Conservation (phyloP, 305 asterid genomes). For the Fraxinus baroniana region DNA sequence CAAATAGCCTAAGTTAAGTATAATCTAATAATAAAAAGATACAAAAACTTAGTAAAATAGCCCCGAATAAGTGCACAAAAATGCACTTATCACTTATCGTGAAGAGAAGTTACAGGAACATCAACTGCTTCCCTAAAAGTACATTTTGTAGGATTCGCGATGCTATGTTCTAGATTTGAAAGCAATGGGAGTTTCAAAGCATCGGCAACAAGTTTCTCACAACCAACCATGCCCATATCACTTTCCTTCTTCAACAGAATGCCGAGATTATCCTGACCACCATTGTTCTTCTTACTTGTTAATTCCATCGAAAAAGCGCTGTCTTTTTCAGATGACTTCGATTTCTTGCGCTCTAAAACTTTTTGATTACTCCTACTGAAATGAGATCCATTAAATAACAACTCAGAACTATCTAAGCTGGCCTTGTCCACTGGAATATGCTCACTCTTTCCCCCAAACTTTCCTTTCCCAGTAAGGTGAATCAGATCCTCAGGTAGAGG, state of each 20-base stretch:
- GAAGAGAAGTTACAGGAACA: slow-evolving; percentile 28
- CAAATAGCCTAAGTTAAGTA: no score
- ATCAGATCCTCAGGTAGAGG: slow-evolving; percentile 73
- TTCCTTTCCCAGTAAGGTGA: slow-evolving; percentile 42
- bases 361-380: slow-evolving; percentile 43
- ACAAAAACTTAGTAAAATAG: no score
- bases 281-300: slow-evolving; percentile 28
- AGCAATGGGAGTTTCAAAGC: slow-evolving; percentile 78
- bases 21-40: no score
- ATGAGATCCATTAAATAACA: slow-evolving; percentile 49
- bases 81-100: slow-evolving; percentile 17
- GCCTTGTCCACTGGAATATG: slow-evolving; percentile 35
- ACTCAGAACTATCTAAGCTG: slow-evolving; percentile 31
- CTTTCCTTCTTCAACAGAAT: slow-evolving; percentile 43
- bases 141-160: neutral
- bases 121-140: slow-evolving; percentile 13
- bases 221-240: slow-evolving; percentile 41
- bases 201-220: slow-evolving; percentile 77
- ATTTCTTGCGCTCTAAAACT: slow-evolving; percentile 42
- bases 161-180: slow-evolving; percentile 38
- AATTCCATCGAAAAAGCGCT: slow-evolving; percentile 28
- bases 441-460: slow-evolving; percentile 22
- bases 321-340: slow-evolving; percentile 37
- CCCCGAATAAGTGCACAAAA: no score
- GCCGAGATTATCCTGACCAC: neutral